These are phyloP conservation scores for Pseudogymnoascus sp. DNA, from an alignment of 2,329 filamentous ascomycete genomes.

Conservation along the genomic window DNA sequence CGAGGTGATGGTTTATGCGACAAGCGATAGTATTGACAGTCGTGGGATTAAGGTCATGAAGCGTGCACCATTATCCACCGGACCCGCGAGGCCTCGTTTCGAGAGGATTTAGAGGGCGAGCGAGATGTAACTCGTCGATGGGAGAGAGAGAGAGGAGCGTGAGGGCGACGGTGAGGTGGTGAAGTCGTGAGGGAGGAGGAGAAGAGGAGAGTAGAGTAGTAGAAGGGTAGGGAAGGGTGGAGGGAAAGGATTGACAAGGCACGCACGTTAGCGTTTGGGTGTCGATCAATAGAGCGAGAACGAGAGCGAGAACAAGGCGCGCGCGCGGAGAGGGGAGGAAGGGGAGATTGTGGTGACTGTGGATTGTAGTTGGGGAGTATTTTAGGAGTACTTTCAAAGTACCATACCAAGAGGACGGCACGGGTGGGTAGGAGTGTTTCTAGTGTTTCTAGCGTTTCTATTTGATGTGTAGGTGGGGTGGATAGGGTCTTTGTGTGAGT, in stretches of 20 bases:
- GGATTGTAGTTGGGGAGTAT: neutral
- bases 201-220: neutral
- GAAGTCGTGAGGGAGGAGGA: neutral
- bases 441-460: neutral
- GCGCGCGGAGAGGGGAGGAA: neutral
- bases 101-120: neutral
- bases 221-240: neutral
- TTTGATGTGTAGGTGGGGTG: neutral
- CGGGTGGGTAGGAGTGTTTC: neutral
- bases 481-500: neutral
- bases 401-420: neutral
- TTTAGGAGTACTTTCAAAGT: neutral
- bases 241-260: slow-evolving; percentile 1
- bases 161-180: neutral
- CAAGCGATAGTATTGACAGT: neutral
- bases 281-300: neutral
- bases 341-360: neutral
- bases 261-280: slow-evolving; percentile 4
- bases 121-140: slow-evolving; percentile 1
- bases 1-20: neutral
- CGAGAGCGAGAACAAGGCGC: no score
- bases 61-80: slow-evolving; percentile 6
- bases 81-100: neutral
- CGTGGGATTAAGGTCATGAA: neutral
- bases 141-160: neutral